These are phyloP conservation scores for Daldinia loculata DNA, from an alignment of 495 filamentous ascomycete genomes.

Conservation along the genomic window DNA sequence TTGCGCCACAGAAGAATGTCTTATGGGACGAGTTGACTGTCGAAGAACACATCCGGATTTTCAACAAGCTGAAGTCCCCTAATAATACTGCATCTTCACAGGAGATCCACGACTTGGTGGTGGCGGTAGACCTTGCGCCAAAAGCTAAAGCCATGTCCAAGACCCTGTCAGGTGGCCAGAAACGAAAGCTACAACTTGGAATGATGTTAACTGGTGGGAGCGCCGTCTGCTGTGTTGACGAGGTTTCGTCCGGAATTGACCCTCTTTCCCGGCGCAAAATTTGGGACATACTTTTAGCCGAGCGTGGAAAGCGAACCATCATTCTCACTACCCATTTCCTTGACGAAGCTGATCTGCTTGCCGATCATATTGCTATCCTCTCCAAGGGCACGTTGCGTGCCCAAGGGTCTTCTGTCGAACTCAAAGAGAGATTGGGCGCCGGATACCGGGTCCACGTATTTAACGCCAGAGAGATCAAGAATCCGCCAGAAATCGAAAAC, in stretches of 20 bases:
- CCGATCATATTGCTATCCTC: conserved; percentile 80
- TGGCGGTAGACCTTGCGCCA: conserved; percentile 71
- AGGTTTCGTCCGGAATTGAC: conserved; percentile 84
- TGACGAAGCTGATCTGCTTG: conserved; percentile 79
- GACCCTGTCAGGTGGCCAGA: conserved; percentile 86
- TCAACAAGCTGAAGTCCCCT: conserved; percentile 77
- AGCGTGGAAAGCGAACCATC: conserved; percentile 78
- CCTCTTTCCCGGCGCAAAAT: conserved; percentile 83
- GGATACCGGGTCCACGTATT: conserved; percentile 81
- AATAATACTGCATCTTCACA: conserved; percentile 59
- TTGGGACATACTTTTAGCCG: conserved; percentile 87
- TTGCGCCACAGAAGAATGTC: conserved; percentile 90
- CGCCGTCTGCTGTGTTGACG: conserved; percentile 86
- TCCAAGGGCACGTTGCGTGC: conserved; percentile 76
- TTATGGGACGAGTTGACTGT: conserved; percentile 87
- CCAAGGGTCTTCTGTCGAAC: conserved; percentile 77
- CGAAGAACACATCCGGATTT: conserved; percentile 79
- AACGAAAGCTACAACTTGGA: conserved; percentile 88
- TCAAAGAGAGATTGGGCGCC: conserved; percentile 73
- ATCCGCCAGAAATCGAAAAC: conserved; percentile 62
- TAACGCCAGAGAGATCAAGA: conserved; percentile 53
- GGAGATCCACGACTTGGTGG: conserved; percentile 66
- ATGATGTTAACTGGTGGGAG: conserved; percentile 92
- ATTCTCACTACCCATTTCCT: conserved; percentile 87
- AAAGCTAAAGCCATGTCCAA: conserved; percentile 72